phyloP scores from a whole-genome alignment of 805 yeast species.

The Schwanniomyces polymorphus region DNA sequence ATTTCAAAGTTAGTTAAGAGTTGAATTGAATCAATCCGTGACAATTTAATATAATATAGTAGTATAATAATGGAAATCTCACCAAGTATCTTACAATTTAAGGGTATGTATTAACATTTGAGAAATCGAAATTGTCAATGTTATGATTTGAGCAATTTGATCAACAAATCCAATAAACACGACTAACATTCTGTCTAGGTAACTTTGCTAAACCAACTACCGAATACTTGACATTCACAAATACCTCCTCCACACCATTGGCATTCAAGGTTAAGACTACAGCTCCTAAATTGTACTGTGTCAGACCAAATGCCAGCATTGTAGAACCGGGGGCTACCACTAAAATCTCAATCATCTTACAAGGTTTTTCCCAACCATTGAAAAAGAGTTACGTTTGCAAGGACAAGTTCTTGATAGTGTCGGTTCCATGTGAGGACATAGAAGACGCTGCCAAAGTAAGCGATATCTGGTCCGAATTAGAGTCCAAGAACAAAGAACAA shows the following conservation, averaged over 20 bases:
- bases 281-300: conserved; percentile 94
- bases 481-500: conserved; percentile 53
- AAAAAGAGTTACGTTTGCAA: conserved; percentile 72
- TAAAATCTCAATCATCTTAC: conserved; percentile 79
- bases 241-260: conserved; percentile 54
- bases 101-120: conserved; percentile 53
- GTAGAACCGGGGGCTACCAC: conserved; percentile 72
- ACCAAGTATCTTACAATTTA: conserved; percentile 73
- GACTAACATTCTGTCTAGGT: conserved; percentile 39
- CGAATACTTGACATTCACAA: conserved; percentile 55
- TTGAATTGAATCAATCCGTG: conserved; percentile 1
- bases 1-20: neutral
- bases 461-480: conserved; percentile 75
- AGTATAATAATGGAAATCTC: conserved; percentile 58
- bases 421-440: conserved; percentile 71
- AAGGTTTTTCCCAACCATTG: conserved; percentile 79
- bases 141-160: neutral
- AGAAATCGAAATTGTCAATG: neutral
- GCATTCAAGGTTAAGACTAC: conserved; percentile 98
- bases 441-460: conserved; percentile 58
- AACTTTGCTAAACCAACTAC: conserved; percentile 75
- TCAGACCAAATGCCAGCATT: conserved; percentile 89
- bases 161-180: neutral
- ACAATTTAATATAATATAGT: neutral
- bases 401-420: conserved; percentile 89